Evolutionary conservation across 2,329 filamentous ascomycete species (phyloP), one percentile per base, ranked within the genome.

Genomic region (Calonectria fujianensis): DNA sequence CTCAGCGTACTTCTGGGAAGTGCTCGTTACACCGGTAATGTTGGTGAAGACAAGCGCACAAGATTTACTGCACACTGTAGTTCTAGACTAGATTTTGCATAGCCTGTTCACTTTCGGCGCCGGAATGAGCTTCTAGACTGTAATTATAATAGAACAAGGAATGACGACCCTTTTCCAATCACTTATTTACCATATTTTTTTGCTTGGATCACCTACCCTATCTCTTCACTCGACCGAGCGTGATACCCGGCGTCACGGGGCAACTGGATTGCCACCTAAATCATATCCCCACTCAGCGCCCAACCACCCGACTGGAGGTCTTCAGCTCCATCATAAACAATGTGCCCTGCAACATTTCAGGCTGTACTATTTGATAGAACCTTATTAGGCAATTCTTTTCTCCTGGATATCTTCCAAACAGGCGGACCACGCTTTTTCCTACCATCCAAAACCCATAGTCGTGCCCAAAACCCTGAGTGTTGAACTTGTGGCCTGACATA

Each of bases 301-400:
- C n/a, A 48, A 48, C 9, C 10, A 5, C 45, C 45, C n/a, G 7
- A 24, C 45, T 3, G 45, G 5, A 24, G 45, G 16, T 20, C 41
- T 48, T 48, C 45, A 48, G 4, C 18, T 13, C n/a, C n/a, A 24
- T 48, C 20, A 20, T 48, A 24, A 48, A 24, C 9, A 3, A 24
- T 48, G n/a, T 10, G n/a, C 20, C 24, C 45, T 45, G 1, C 45
- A 24, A 13, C n/a, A 24, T 24, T 13, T 8, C 8, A 24, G 11
- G 2, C n/a, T 48, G 4, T 13, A 13, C 1, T 2, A 24, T 13
- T 1, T 1, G 1, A 24, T 11, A 48, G 18, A 5, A 48, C n/a
- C 8, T 0, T 8, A 48, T 13, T 48, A 24, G 3, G 8, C 0
- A n/a, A 1, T 24, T 4, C 0, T 4, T 24, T 24, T 48, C 10